Evolutionary conservation across 257 asterid species (phyloP), one percentile per base, ranked within the genome.

Genomic region (Gentiana straminea): DNA sequence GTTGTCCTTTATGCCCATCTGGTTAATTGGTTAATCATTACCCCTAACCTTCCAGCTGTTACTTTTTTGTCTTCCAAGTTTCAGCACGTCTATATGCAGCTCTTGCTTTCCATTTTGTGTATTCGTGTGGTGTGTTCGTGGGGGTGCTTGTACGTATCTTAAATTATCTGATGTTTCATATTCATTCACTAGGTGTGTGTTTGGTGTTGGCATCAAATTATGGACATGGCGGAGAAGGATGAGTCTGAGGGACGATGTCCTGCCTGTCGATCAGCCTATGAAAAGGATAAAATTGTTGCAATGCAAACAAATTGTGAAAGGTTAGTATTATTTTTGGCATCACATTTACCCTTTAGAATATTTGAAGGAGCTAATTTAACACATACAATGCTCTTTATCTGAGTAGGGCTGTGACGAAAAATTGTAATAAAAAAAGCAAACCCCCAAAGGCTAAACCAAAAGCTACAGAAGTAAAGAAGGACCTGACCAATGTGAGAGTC

Each of bases 161-260:
- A 5, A 41, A 41, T 52, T 32, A 13, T 44, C 24, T 24, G 24
- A 24, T 49, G 56, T 51, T 66, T 10, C 45, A 64, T 38, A 59
- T 54, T 57, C 52, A 49, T 49, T 37, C 55, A 70, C 49, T 79
- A 91, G 98, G 73, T 86, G 55, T 91, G 98, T 74, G 83, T 87
- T 67, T 91, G 95, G 96, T 91, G 98, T 75, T 91, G 95, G 95
- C 94, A 91, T 79, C 96, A 87, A 70, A 76, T 91, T 65, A 91
- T 91, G 64, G 96, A 82, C 79, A 81, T 91, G 91, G 95, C 96
- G 75, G 94, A 78, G 79, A 91, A 90, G 75, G 89, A 86, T 64
- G 81, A 69, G 68, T 50, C 77, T 6, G 96, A 81, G 81, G 98
- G 96, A 49, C 84, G 94, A 50, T 91, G 95, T 78, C 98, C 98